These are phyloP conservation scores for Podaxis sp. DNA, from an alignment of 768 basidiomycete species.

Conservation along the genomic window DNA sequence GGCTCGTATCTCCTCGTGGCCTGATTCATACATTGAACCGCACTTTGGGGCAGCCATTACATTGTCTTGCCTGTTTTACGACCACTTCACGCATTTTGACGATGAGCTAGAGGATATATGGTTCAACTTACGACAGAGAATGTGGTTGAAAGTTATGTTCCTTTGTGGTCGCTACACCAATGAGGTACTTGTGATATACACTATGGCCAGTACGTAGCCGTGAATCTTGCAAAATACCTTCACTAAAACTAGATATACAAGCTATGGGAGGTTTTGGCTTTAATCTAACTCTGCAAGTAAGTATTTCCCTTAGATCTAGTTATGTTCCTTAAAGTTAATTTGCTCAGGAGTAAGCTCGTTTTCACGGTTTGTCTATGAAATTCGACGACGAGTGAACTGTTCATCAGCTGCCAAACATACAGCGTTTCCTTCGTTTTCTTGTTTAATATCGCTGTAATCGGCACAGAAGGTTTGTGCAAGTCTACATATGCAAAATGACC, in stretches of 20 bases:
- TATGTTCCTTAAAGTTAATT: background rate
- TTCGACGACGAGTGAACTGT: background rate
- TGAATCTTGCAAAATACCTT: background rate
- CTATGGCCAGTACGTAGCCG: background rate
- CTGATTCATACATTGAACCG: background rate
- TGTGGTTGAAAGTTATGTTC: background rate
- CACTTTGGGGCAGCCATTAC: background rate
- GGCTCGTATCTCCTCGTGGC: background rate
- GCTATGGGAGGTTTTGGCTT: background rate
- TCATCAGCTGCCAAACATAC: background rate
- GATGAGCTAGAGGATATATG: background rate
- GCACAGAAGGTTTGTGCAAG: constrained; percentile 1
- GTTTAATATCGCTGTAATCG: background rate
- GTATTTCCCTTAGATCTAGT: background rate
- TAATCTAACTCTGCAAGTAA: background rate
- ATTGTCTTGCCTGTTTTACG: background rate
- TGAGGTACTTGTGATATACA: constrained; percentile 1
- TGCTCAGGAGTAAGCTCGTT: background rate
- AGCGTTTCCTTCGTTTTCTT: background rate
- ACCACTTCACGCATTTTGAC: background rate
- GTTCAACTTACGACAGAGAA: background rate
- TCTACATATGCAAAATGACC: too few species aligned
- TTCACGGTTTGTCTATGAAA: background rate
- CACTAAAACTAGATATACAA: background rate
- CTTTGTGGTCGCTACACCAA: background rate